Conservation (phyloP, 306 rosid genomes). For the Prunus fruticosa region DNA sequence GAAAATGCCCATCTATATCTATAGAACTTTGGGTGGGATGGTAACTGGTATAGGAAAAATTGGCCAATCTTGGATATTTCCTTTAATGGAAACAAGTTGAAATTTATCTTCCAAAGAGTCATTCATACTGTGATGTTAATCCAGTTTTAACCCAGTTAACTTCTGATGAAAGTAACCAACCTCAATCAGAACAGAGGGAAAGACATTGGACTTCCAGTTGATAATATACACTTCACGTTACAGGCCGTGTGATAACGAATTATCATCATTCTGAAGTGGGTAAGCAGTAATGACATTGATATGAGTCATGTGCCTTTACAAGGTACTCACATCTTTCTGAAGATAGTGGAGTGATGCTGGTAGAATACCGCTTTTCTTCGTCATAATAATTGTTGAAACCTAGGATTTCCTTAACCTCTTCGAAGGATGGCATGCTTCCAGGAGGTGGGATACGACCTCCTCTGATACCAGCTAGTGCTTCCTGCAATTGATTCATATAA, state of each 20-base stretch:
- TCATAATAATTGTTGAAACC: constrained; percentile 87
- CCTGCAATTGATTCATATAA: constrained; percentile 49
- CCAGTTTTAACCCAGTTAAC: not conserved
- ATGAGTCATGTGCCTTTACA: not conserved
- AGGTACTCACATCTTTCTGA: constrained; percentile 57
- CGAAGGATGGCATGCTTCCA: constrained; percentile 91
- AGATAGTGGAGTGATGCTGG: constrained; percentile 39
- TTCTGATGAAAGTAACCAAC: not conserved
- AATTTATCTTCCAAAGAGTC: not conserved
- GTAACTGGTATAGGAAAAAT: not conserved
- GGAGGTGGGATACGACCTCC: constrained; percentile 98
- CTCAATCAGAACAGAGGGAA: not conserved
- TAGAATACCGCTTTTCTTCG: constrained; percentile 86
- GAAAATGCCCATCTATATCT: constrained; percentile 18
- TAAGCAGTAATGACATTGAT: not conserved
- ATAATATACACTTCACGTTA: constrained; percentile 5
- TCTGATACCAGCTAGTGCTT: constrained; percentile 67
- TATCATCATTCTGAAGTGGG: too few relatives aligned
- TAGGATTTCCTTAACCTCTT: constrained; percentile 77
- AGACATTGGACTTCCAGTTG: not conserved
- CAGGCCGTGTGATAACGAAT: constrained; percentile 17
- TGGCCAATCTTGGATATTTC: not conserved
- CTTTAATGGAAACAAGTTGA: not conserved
- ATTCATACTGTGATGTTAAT: not conserved
- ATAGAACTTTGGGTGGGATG: not conserved